Evolutionary conservation across 768 basidiomycete species (phyloP).

Genomic region (Collybia mongolica): DNA sequence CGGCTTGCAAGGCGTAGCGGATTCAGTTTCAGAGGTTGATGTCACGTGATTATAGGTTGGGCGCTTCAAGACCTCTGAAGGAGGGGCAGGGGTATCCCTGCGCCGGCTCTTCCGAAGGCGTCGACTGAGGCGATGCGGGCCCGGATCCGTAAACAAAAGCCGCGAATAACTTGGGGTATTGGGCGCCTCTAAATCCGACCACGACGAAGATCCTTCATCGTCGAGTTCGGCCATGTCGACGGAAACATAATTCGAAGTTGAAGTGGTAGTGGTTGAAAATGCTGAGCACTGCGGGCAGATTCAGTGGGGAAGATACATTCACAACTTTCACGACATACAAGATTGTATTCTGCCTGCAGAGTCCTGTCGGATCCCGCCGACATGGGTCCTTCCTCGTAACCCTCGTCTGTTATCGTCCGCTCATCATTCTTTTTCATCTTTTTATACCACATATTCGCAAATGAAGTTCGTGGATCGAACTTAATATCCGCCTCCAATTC

Average conservation of each 20-base stretch:
- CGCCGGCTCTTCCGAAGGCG: constrained; percentile 7
- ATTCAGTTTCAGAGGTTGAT: neutral
- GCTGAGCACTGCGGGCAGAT: constrained; percentile 13
- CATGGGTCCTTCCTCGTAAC: constrained; percentile 12
- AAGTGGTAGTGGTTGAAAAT: constrained; percentile 22
- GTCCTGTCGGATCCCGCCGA: neutral
- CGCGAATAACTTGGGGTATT: constrained; percentile 12
- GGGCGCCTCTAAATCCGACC: constrained; percentile 19
- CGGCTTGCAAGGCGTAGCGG: neutral
- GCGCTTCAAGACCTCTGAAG: constrained; percentile 5
- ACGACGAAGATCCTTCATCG: constrained; percentile 11
- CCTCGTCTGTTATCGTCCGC: constrained; percentile 10
- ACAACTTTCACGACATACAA: constrained; percentile 6
- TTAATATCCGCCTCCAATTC: constrained; percentile 16
- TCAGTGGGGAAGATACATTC: neutral
- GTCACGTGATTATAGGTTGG: constrained; percentile 3
- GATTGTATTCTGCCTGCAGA: constrained; percentile 7
- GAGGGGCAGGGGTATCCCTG: neutral
- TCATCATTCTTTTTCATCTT: constrained; percentile 5
- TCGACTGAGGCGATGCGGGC: neutral
- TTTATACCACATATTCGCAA: constrained; percentile 11
- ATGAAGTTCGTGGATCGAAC: constrained; percentile 19
- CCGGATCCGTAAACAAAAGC: neutral
- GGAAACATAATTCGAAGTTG: constrained; percentile 22
- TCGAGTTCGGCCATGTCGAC: constrained; percentile 9